phyloP scores from a whole-genome alignment of 768 basidiomycete species.

The Russula ochroleuca region DNA sequence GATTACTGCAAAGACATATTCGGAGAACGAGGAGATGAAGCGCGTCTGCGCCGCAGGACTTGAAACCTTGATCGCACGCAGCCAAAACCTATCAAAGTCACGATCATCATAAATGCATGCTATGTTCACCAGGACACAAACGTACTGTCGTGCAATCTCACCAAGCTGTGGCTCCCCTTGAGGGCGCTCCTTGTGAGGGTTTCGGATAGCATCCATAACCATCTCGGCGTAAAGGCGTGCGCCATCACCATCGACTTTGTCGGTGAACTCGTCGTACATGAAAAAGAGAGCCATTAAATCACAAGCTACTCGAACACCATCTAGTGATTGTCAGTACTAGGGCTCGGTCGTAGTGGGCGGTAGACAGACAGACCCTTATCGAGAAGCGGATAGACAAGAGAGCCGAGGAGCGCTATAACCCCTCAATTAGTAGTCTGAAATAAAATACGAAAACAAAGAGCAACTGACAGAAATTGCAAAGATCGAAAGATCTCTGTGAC shows the following conservation, averaged over 20 bases:
- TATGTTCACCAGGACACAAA: neutral
- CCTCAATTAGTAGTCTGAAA: neutral
- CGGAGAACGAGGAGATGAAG: constrained; percentile 34
- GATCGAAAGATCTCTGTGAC: constrained; percentile 40
- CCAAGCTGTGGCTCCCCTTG: constrained; percentile 16
- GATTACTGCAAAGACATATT: constrained; percentile 35
- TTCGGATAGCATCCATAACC: constrained; percentile 15
- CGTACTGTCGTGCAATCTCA: constrained; percentile 19
- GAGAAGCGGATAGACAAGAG: constrained; percentile 5
- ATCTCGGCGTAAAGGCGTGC: constrained; percentile 10
- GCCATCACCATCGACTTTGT: constrained; percentile 11
- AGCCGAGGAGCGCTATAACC: constrained; percentile 9
- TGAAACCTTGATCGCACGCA: constrained; percentile 12
- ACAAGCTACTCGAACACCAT: constrained; percentile 8
- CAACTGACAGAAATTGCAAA: constrained; percentile 36
- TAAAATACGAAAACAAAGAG: neutral
- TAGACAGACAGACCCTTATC: constrained; percentile 9
- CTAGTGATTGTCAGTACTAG: neutral
- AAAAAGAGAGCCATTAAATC: constrained; percentile 13
- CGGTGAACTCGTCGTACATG: constrained; percentile 17
- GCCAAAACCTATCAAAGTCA: constrained; percentile 14
- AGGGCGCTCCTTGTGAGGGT: constrained; percentile 1
- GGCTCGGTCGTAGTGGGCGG: fast-evolving
- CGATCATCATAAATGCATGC: neutral
- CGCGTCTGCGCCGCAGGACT: constrained; percentile 26